Evolutionary conservation across 805 yeast genomes (phyloP), one percentile per base, ranked within the genome.

Genomic region (Metschnikowia anglica): DNA sequence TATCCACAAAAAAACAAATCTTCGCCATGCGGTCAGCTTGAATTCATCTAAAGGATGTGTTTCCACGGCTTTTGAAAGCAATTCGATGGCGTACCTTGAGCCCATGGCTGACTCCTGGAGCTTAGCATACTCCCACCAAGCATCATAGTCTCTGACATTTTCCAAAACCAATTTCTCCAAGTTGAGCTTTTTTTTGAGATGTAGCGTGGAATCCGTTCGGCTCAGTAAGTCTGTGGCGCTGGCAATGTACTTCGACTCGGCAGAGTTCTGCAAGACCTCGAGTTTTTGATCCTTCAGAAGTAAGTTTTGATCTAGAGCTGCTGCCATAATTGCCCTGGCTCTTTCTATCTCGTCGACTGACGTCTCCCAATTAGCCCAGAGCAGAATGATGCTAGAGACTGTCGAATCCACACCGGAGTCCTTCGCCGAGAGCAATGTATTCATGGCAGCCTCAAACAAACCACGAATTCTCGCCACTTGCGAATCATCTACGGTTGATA

Each of bases 71-170:
- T 66, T 53, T 40, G 74, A 77, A 49, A 72, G 76, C 9, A 64
- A 60, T 2, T 66, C 65, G 17, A 68, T 50, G 12, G 62, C 47
- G 1, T 54, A 64, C 0, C 54, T 64, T 0, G 62, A 55, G 10
- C 45, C 16, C 53, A 56, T 17, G 4, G 57, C 56, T 18, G 73
- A 70, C 39, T 74, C 74, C 10, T 80, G 53, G 18, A 87, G 56
- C 10, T 75, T 69, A 2, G 88, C 46, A 54, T 81, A 82, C 0
- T 77, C 59, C 91, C 96, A 89, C 97, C 98, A 90, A 0, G 80
- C 65, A 54, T 85, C 93, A 60, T 79, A 81, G 62, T 87, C 86
- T 0, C 43, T 30, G 0, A 88, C 81, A 39, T 76, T 68, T 9
- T 56, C 51, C 5, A 56, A 45, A 11, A 86, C 52, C 16, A 63